Conservation (phyloP, 225 moss, liverwort and hornwort genomes). For the Physcomitrium patens region DNA sequence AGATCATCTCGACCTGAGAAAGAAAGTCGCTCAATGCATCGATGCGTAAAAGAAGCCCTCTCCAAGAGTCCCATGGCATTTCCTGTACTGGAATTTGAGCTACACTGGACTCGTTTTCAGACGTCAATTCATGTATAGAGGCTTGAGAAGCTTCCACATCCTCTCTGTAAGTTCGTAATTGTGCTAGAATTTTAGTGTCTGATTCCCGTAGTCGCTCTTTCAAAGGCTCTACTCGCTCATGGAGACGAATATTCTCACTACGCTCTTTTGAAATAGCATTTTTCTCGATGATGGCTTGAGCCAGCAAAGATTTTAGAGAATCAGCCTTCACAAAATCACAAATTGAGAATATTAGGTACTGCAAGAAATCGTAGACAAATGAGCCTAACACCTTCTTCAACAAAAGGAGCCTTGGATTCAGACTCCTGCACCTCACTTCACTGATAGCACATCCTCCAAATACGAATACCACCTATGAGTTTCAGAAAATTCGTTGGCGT, state of each 20-base stretch:
- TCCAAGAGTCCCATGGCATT: constrained; percentile 96
- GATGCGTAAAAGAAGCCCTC: constrained; percentile 73
- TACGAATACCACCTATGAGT: too few relatives aligned
- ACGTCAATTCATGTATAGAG: constrained; percentile 68
- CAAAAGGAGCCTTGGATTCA: too few relatives aligned
- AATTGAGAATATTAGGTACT: constrained; percentile 2
- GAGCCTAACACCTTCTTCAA: too few relatives aligned
- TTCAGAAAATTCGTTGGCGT: too few relatives aligned
- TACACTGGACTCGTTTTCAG: constrained; percentile 50
- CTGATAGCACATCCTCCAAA: too few relatives aligned
- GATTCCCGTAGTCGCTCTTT: constrained; percentile 71
- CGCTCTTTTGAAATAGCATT: constrained; percentile 52
- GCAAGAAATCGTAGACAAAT: not conserved
- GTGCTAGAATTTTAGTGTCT: constrained; percentile 70
- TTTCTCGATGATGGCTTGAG: constrained; percentile 59
- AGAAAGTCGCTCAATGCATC: constrained; percentile 74
- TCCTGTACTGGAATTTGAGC: constrained; percentile 76
- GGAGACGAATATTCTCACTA: constrained; percentile 64
- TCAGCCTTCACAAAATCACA: constrained; percentile 50
- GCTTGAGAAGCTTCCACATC: constrained; percentile 82
- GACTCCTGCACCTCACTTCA: too few relatives aligned
- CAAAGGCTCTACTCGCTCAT: constrained; percentile 61
- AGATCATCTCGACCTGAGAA: constrained; percentile 47
- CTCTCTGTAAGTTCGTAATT: constrained; percentile 59
- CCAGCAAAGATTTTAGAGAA: constrained; percentile 53